phyloP scores from a whole-genome alignment of 208 protist genomes.

The Porcisia deanei region DNA sequence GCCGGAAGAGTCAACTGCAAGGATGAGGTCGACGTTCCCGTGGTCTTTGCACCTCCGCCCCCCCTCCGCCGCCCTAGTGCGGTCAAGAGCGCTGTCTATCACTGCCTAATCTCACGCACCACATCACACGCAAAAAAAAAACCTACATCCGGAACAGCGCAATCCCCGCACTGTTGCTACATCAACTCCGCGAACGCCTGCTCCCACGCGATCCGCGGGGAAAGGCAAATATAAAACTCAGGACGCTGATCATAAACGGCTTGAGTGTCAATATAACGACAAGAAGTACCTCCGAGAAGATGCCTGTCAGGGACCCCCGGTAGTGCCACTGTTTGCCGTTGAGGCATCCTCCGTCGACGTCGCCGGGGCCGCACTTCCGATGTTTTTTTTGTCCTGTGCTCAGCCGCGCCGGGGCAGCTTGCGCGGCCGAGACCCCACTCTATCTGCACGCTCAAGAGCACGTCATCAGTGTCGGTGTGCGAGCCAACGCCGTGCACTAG shows the following conservation, averaged over 20 bases:
- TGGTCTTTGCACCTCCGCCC: no score
- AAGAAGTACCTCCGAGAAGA: constrained; percentile 5
- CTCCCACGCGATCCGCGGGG: background rate
- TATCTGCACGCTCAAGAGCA: background rate
- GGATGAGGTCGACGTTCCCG: no score
- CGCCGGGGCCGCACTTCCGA: background rate
- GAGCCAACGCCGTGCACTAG: no score
- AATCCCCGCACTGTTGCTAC: background rate
- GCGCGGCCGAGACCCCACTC: background rate
- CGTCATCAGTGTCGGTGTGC: background rate
- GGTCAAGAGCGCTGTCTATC: constrained; percentile 14
- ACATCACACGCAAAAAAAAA: constrained; percentile 3
- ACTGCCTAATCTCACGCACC: constrained; percentile 26
- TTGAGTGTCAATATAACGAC: constrained; percentile 13
- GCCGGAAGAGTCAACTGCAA: background rate
- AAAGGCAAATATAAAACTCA: constrained; percentile 5
- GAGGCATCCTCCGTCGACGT: background rate
- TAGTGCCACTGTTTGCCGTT: background rate
- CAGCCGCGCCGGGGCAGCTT: background rate
- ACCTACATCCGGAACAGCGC: constrained; percentile 2
- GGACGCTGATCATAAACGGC: constrained; percentile 8
- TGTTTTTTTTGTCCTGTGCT: constrained; percentile 3
- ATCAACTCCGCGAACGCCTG: background rate
- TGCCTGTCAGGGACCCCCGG: background rate
- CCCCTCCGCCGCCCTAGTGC: background rate